Base-by-base conservation (phyloP, 1,284 basidiomycete genomes). In the Leccinum cinnamomeum region DNA sequence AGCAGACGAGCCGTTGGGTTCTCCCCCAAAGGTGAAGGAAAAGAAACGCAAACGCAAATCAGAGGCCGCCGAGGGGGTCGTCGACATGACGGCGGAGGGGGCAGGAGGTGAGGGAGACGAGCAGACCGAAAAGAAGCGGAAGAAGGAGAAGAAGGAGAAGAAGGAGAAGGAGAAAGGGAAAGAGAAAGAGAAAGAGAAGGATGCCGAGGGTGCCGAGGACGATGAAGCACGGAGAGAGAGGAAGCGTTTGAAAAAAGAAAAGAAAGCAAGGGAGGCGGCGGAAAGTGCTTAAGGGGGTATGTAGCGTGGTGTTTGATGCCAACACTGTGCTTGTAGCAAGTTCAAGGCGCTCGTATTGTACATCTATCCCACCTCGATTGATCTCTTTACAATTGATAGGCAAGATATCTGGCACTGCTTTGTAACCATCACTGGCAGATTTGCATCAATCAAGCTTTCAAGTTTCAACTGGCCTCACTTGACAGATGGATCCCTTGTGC, bases 21-120 rank as follows among this genome's bases (percentile, higher is more conserved):
- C 84, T 30, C 68, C 77, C 5, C 80, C 80, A 70, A 75, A 77
- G 64, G 77, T 83, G 64, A 86, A 89, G 72, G 87, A 89, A 72
- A 92, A 90, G 77, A 91, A 91, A 71, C 82, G 88, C 54, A 91
- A 90, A 72, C 84, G 86, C 44, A 88, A 90, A 72, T 87, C 87
- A 12, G 89, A 91, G 72, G 81, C 75, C 28, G 71, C 77, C 12
- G 82, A 81, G 56, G 72, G 64, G 3, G 78, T 77, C 46, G 73
- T 71, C 2, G 79, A 82, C 7, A 80, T 82, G 75, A 74, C 69
- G 0, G 75, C 71, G 16, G 75, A 71, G n/a, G 76, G 70, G 12
- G 65, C 62, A 44, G 76, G 68, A 23, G 78, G 69, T 14, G 79
- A 73, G 14, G 78, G 72, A 8, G 79, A 73, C 10, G 84, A 83